Evolutionary conservation across 2,329 filamentous ascomycete species (phyloP), one percentile per base, ranked within the genome.

Genomic region (Penicillium vulpinum): DNA sequence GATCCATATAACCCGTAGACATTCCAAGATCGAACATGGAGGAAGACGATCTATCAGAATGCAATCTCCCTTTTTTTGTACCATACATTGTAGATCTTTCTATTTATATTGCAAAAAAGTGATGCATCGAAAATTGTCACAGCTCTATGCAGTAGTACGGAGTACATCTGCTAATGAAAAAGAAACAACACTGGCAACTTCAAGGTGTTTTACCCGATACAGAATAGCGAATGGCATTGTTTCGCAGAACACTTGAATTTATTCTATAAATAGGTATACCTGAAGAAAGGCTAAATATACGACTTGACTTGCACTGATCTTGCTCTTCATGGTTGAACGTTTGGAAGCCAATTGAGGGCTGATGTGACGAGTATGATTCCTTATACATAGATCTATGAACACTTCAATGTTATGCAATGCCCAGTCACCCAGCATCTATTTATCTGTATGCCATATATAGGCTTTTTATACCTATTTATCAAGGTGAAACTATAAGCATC

Each of bases 31-130:
- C 26, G 35, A 39, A 50, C 26, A 29, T 33, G 13, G 13, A 36
- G 9, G 11, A 28, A 5, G 29, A 58, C 38, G 29, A 36, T 31
- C 29, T 40, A 40, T 54, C 44, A 38, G 44, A 21, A 18, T 51
- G 18, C 31, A 33, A 57, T 35, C 18, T 36, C 24, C 16, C 38
- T 48, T 45, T 51, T 41, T 54, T 26, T 40, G 15, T 24, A 15
- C 47, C 22, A 9, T 21, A 15, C 33, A 21, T 39, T 39, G 33
- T 21, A 46, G 44, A 46, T 46, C 44, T 46, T 46, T 24, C 44
- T 46, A 35, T 46, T 33, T 35, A n/a, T 46, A 13, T n/a, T 46
- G 18, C 4, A 4, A 33, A 16, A 21, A 45, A n/a, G 6, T 35
- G 29, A 24, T 9, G 7, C 9, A n/a, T 16, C 15, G 5, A 5